These are phyloP conservation scores for Cryptococcus jaspeensis DNA, from an alignment of 1,284 basidiomycete genomes.

Conservation along the genomic window DNA sequence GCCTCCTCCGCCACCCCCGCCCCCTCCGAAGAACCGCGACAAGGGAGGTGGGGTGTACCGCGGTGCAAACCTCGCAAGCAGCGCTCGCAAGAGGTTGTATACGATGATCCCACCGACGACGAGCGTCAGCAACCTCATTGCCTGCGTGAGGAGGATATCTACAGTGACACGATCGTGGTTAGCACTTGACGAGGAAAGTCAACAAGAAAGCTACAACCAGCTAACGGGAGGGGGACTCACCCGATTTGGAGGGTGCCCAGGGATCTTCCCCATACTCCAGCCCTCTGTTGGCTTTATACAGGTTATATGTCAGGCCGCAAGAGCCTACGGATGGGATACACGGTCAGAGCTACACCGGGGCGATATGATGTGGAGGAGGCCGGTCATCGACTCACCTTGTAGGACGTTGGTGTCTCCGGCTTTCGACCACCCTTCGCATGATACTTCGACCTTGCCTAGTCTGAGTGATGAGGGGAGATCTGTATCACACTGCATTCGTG, in stretches of 20 bases:
- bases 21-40: slow-evolving; percentile 30
- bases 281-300: slow-evolving; percentile 51
- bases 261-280: slow-evolving; percentile 30
- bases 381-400: slow-evolving; percentile 60
- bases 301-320: slow-evolving; percentile 74
- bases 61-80: slow-evolving; percentile 29
- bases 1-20: slow-evolving; percentile 53
- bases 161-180: too few species aligned
- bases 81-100: slow-evolving; percentile 56
- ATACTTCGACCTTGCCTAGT: slow-evolving; percentile 77
- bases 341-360: not conserved
- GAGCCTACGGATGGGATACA: slow-evolving; percentile 59
- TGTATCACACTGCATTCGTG: slow-evolving; percentile 69
- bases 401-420: slow-evolving; percentile 79
- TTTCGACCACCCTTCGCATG: slow-evolving; percentile 81
- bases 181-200: slow-evolving; percentile 59
- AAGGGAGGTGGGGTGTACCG: slow-evolving; percentile 39
- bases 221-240: slow-evolving; percentile 1
- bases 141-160: too few species aligned
- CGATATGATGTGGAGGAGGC: not conserved
- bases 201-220: too few species aligned
- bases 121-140: too few species aligned
- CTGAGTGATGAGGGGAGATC: slow-evolving; percentile 77
- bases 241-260: slow-evolving; percentile 7
- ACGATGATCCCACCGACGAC: slow-evolving; percentile 50